Percentiles rank a stretch among this genome's conserved stretches.
These are phyloP conservation scores for Trichoderma gamsii DNA, from an alignment of 495 filamentous ascomycete genomes.

Conservation along the genomic window DNA sequence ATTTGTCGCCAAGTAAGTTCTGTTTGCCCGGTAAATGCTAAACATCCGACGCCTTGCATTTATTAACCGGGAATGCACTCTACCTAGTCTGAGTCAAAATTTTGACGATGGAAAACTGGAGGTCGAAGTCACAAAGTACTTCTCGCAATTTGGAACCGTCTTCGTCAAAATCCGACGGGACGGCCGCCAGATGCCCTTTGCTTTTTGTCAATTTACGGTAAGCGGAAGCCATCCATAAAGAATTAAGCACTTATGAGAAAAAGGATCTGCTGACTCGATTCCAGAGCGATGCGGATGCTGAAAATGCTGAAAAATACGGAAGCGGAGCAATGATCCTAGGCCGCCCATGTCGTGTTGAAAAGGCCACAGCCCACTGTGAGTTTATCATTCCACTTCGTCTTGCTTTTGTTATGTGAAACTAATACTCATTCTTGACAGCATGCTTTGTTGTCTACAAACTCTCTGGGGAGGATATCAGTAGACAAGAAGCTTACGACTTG, in stretches of 20 bases:
- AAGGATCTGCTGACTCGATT: constrained; percentile 19
- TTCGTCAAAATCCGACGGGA: constrained; percentile 61
- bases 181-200: constrained; percentile 51
- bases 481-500: constrained; percentile 37
- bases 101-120: constrained; percentile 46
- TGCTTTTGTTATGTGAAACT: not conserved
- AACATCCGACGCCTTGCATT: not conserved
- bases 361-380: constrained; percentile 51
- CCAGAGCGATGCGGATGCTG: constrained; percentile 40
- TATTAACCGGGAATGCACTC: not conserved
- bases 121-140: constrained; percentile 45
- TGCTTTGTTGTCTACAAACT: constrained; percentile 44
- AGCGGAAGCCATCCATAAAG: constrained; percentile 20
- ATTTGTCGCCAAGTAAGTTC: constrained; percentile 60
- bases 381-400: constrained; percentile 15
- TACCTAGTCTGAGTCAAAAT: constrained; percentile 36
- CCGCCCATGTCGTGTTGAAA: constrained; percentile 54
- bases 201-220: constrained; percentile 58
- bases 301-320: constrained; percentile 40
- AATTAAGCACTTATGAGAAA: not conserved
- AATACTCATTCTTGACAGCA: constrained; percentile 29
- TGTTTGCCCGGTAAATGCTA: not conserved
- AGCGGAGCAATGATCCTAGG: constrained; percentile 45
- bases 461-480: constrained; percentile 32
- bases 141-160: constrained; percentile 47